Base-by-base conservation (phyloP, 257 asterid species). In the Nyctanthes arbortristis region DNA sequence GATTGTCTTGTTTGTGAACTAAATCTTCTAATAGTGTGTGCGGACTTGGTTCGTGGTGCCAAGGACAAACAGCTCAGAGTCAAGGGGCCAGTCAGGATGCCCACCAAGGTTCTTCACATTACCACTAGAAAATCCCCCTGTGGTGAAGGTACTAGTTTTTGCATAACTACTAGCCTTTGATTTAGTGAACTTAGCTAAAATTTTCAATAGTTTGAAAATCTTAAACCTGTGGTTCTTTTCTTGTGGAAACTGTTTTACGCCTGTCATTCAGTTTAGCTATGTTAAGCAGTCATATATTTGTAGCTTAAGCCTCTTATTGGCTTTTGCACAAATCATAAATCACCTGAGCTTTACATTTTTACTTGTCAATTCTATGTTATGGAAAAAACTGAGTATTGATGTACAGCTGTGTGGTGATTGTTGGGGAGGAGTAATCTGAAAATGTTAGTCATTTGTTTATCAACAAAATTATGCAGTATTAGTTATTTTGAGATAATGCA, bases 61-160 rank as follows among this genome's bases (percentile, higher is more conserved):
- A 70, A 43, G 68, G 67, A 59, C 74, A 70, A 70, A 31, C 39
- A 25, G 20, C 66, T 69, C 18, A 69, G 54, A 67, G 68, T 70
- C 8, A 70, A 70, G 68, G 74, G 74, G 43, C 74, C 74, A 0
- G 74, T 70, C 27, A 70, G 74, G 59, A 59, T 70, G 45, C 75
- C 75, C 28, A 70, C 75, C 52, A 70, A 70, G 49, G 69, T 70
- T 61, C 75, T 70, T 61, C 52, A 30, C 13, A 70, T 70, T 12
- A 70, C 75, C 36, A 61, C 75, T 1, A 45, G 69, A 37, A 71
- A 71, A 60, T 47, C 75, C 27, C 75, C 75, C 3, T 32, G 55
- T 0, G 45, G 71, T 47, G 71, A 66, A 66, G 71, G 71, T 66
- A 66, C 25, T 16, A 4, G 10, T 34, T 22, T 22, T 62, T 14